phyloP scores from a whole-genome alignment of 169 alveolate genomes.

The Babesia sp. region DNA sequence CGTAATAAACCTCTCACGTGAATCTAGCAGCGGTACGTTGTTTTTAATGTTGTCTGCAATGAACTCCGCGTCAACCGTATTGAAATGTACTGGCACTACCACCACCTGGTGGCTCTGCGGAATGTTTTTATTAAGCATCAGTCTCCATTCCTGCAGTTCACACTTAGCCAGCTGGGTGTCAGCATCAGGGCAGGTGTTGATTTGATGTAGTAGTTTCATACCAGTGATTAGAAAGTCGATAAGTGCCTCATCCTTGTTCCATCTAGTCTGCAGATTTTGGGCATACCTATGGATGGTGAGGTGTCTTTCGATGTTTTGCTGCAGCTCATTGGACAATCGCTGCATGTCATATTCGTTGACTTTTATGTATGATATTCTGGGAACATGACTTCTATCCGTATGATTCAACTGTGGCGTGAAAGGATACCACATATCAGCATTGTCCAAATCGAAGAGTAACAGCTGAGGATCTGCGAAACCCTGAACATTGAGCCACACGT shows the following conservation, averaged over 20 bases:
- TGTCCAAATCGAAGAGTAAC: conserved; percentile 74
- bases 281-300: conserved; percentile 76
- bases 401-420: conserved; percentile 57
- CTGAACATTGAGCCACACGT: conserved; percentile 79
- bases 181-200: conserved; percentile 74
- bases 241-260: conserved; percentile 78
- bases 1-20: conserved; percentile 48
- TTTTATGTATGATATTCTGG: conserved; percentile 49
- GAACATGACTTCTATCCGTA: conserved; percentile 40
- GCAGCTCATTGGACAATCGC: conserved; percentile 60
- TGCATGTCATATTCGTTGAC: conserved; percentile 70
- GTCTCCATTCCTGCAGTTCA: conserved; percentile 81
- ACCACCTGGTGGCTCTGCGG: conserved; percentile 76
- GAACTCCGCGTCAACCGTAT: conserved; percentile 38
- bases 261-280: conserved; percentile 80
- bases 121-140: conserved; percentile 74
- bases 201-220: conserved; percentile 71
- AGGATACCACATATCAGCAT: conserved; percentile 72
- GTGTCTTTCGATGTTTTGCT: conserved; percentile 61
- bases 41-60: conserved; percentile 38
- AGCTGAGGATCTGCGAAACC: conserved; percentile 66
- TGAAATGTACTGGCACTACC: conserved; percentile 62
- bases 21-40: conserved; percentile 46
- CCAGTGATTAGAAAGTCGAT: conserved; percentile 75
- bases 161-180: conserved; percentile 67